Base-by-base conservation (phyloP, 805 yeast species). In the Novakomyces olei region DNA sequence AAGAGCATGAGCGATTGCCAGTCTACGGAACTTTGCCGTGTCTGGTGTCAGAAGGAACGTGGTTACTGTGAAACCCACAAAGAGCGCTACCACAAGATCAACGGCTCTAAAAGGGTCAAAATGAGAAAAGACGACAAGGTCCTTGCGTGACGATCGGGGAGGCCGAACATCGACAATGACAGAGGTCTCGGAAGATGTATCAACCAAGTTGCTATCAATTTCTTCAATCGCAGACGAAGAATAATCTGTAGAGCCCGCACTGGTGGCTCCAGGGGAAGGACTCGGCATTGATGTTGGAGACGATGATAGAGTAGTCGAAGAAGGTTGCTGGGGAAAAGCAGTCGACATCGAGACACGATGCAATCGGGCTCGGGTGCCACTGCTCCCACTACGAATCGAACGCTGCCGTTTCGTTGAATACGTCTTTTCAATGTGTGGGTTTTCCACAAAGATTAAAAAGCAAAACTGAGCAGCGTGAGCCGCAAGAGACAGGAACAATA, bases 381-480 rank as follows among this genome's bases (percentile, higher is more conserved):
- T 24, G n/a, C 26, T 32, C 9, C 32, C 35, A 15, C 25, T 27
- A 10, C 12, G 9, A 10, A n/a, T 27, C 29, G 12, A 2, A 2
- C 9, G 12, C 2, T 12, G 4, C 32, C 10, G 12, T 12, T 47
- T 40, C 4, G 57, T 41, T 24, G 46, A 46, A 41, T 55, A 78
- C 12, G 74, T 76, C 53, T 73, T 75, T 37, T 75, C 81, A 43
- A 78, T 78, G 51, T 77, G 92, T 19, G 92, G 92, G 43, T 72
- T 75, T 50, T 78, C 92, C 31, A 78, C 81, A 39, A 58, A 60
- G 40, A 70, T 69, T 49, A 78, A 55, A 44, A 78, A 78, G 17
- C 68, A 59, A 62, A 78, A 77, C 49, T 78, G 92, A 34, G 67
- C 57, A 34, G 73, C 63, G 50, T 78, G 92, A 7, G 88, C 92